These are phyloP conservation scores for Sutorius australiensis DNA, from an alignment of 768 basidiomycete genomes.

Conservation along the genomic window DNA sequence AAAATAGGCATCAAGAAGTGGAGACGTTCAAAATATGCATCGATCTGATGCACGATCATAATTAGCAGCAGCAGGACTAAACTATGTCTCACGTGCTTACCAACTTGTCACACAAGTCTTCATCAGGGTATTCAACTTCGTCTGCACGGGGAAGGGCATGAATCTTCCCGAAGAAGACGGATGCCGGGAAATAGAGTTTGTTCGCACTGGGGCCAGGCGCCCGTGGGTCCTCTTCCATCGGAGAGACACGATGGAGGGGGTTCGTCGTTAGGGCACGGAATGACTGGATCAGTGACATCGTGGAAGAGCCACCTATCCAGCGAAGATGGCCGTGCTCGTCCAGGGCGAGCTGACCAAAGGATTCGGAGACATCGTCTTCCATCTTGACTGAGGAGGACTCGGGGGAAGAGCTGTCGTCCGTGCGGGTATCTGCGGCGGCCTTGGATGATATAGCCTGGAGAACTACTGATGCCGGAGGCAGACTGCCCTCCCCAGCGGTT, in stretches of 20 bases:
- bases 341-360: constrained; percentile 82
- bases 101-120: constrained; percentile 83
- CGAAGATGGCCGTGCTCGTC: constrained; percentile 89
- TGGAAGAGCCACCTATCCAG: constrained; percentile 90
- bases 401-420: constrained; percentile 33
- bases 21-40: constrained; percentile 82
- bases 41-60: constrained; percentile 50
- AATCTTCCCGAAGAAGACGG: constrained; percentile 83
- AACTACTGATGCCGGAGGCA: constrained; percentile 27
- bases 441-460: constrained; percentile 38
- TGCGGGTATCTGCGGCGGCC: constrained; percentile 33
- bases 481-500: constrained; percentile 8
- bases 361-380: constrained; percentile 75
- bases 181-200: constrained; percentile 84
- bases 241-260: constrained; percentile 72
- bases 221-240: constrained; percentile 79
- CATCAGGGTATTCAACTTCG: constrained; percentile 83
- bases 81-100: constrained; percentile 42
- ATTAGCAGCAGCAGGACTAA: constrained; percentile 17
- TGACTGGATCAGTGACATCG: constrained; percentile 88
- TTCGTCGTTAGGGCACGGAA: constrained; percentile 74
- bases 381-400: constrained; percentile 34
- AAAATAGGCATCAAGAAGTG: constrained; percentile 88
- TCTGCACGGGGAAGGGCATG: constrained; percentile 77
- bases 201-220: constrained; percentile 77